phyloP scores from a whole-genome alignment of 73 alveolate genomes.

The Tetrahymena thermophila region DNA sequence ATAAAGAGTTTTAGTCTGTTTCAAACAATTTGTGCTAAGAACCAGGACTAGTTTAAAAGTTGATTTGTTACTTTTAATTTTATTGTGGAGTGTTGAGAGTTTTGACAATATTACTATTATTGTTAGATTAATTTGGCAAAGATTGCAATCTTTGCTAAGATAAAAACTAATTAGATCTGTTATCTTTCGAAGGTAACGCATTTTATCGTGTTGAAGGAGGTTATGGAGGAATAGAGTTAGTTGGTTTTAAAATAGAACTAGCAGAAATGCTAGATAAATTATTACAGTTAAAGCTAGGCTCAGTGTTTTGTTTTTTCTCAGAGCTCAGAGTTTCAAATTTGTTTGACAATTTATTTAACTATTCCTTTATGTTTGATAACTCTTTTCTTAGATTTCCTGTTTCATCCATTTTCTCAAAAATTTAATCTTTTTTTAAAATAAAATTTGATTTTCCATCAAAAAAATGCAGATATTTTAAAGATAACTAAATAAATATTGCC shows the following conservation, averaged over 20 bases:
- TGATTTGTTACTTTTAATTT: not conserved
- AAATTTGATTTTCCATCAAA: not conserved
- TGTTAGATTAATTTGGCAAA: not conserved
- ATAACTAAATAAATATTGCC: too few relatives aligned
- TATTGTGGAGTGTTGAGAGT: not conserved
- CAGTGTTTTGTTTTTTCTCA: not conserved
- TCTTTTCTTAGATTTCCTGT: not conserved
- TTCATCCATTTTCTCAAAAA: not conserved
- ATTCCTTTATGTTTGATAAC: not conserved
- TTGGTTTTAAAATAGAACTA: not conserved
- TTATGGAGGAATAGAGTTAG: not conserved
- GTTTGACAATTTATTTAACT: not conserved
- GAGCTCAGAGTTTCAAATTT: not conserved
- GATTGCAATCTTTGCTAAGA: not conserved
- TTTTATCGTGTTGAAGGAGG: not conserved
- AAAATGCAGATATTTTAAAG: not conserved
- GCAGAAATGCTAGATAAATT: not conserved
- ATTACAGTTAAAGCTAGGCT: not conserved
- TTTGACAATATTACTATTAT: not conserved
- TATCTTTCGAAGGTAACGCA: not conserved
- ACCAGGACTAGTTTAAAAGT: not conserved
- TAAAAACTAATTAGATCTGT: not conserved
- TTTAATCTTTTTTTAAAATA: not conserved
- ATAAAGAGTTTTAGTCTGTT: not conserved
- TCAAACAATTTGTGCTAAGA: not conserved